Evolutionary conservation across 75 land plant species (phyloP), one percentile per base, ranked within the genome.

Genomic region (Cupressus sempervirens): DNA sequence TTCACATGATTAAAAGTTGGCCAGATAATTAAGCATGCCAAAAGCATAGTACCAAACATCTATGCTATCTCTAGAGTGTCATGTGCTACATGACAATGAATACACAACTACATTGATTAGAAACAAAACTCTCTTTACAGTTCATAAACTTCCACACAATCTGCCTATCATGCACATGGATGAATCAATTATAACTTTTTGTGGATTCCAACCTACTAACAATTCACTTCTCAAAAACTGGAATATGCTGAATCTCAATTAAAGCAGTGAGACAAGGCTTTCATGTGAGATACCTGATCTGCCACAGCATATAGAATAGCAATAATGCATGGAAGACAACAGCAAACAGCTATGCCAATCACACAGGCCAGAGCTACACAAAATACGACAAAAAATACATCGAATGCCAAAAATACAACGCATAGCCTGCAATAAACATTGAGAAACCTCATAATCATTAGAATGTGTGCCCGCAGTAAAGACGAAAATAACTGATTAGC

Each of bases 241-340:
- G 23, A 76, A 76, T 38, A 76, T 40, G 20, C 34, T 73, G 34
- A 32, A 76, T 20, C 41, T 76, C 79, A 76, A 36, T 16, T 18
- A 84, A 72, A 72, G 46, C 29, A 32, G 85, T 20, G 30, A 73
- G 18, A 38, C 80, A 32, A 15, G 26, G 12, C 40, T 18, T 48
- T 45, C 34, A 29, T 43, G 29, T 16, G 45, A 15, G 35, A 74
- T 86, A 94, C 96, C 94, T 93, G 95, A 86, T 94, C 93, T 45
- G 95, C 92, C 62, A 94, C 92, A 18, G 94, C 94, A 88, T 93
- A 93, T 52, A 95, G 70, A 72, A 95, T 88, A 79, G 92, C 95
- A 75, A 95, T 92, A 54, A 95, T 95, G 85, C 95, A 93, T 32
- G 96, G 96, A 18, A 94, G 89, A 70, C 92, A 94, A 86, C 92